These are phyloP conservation scores for Castanea sativa DNA, from an alignment of 306 rosid genomes.

Conservation along the genomic window DNA sequence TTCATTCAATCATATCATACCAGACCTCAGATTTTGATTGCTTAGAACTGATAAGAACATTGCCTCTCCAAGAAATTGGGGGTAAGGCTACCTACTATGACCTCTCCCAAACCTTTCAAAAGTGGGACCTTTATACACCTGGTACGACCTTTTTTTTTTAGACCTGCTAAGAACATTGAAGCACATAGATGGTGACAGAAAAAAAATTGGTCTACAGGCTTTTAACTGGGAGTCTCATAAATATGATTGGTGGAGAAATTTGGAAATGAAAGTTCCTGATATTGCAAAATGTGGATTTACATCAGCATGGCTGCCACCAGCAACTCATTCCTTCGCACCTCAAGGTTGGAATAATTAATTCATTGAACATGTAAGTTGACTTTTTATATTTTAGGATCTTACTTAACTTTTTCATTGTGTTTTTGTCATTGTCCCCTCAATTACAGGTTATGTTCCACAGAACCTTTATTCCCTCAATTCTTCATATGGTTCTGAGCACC, in stretches of 20 bases:
- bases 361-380: neutral
- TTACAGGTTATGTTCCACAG: constrained; percentile 86
- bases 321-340: constrained; percentile 70
- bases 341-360: constrained; percentile 51
- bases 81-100: no score
- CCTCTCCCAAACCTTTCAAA: no score
- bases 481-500: constrained; percentile 78
- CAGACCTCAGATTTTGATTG: neutral
- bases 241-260: constrained; percentile 72
- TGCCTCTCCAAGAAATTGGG: no score
- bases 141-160: neutral
- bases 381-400: constrained; percentile 8
- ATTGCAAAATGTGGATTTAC: constrained; percentile 79
- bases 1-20: constrained; percentile 2
- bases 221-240: constrained; percentile 95
- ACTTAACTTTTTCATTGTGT: neutral
- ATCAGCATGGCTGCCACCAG: constrained; percentile 93
- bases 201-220: constrained; percentile 48
- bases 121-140: no score
- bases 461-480: constrained; percentile 70
- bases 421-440: constrained; percentile 12
- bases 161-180: neutral
- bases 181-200: constrained; percentile 9
- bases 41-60: constrained; percentile 2
- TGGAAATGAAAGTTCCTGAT: constrained; percentile 68